phyloP scores from a whole-genome alignment of 768 basidiomycete genomes.

The Mycena indigotica region DNA sequence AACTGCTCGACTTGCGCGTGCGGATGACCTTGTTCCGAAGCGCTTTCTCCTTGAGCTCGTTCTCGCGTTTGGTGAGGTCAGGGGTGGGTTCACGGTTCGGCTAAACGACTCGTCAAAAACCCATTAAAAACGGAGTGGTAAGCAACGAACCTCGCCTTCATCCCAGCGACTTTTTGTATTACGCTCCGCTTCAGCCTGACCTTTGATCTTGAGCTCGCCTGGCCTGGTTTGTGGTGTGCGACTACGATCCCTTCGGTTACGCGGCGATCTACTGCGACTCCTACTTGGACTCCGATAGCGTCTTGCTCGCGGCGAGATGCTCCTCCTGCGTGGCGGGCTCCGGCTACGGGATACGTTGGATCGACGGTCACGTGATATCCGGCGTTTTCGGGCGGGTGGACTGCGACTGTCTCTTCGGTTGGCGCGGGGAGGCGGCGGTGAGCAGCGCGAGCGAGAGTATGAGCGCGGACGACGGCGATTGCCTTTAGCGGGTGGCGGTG shows the following conservation, averaged over 20 bases:
- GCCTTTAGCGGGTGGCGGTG: constrained; percentile 29
- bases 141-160: constrained; percentile 33
- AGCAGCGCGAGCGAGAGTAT: constrained; percentile 47
- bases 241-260: constrained; percentile 25
- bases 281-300: too few species aligned
- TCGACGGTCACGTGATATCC: constrained; percentile 37
- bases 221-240: background rate
- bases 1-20: constrained; percentile 54
- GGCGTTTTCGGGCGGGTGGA: constrained; percentile 52
- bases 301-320: constrained; percentile 35
- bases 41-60: constrained; percentile 79
- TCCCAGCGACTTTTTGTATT: constrained; percentile 64
- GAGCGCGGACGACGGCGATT: constrained; percentile 45
- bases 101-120: too few species aligned
- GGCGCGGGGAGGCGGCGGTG: constrained; percentile 47
- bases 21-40: constrained; percentile 80
- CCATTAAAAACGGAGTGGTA: constrained; percentile 20
- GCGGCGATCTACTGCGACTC: constrained; percentile 31
- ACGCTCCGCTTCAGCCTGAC: constrained; percentile 61
- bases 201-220: constrained; percentile 72
- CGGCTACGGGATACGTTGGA: constrained; percentile 37
- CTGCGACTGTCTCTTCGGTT: constrained; percentile 51
- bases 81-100: constrained; percentile 31
- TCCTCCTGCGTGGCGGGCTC: constrained; percentile 46
- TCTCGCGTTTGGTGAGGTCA: constrained; percentile 72